Conservation (phyloP, 345 rosid species). For the Moricandia moricandioides region DNA sequence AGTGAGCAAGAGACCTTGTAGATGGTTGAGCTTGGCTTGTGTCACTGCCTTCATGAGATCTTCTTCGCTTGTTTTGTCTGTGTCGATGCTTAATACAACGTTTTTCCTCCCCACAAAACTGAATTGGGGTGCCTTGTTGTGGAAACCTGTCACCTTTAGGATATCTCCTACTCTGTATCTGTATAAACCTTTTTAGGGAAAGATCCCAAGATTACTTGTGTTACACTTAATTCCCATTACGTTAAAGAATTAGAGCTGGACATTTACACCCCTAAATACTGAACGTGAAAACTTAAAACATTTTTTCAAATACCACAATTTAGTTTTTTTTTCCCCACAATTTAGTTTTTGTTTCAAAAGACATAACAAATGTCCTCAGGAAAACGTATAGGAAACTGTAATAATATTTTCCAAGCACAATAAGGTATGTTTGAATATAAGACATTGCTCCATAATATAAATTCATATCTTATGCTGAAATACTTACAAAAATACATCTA, state of each 20-base stretch:
- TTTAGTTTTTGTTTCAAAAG: too few relatives aligned
- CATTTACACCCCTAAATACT: not conserved
- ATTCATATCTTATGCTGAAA: too few relatives aligned
- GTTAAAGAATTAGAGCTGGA: not conserved
- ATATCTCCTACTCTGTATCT: constrained; percentile 90
- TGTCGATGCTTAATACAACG: constrained; percentile 75
- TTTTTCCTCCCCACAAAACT: constrained; percentile 73
- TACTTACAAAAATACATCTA: too few relatives aligned
- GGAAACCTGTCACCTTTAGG: constrained; percentile 69
- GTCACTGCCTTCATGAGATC: constrained; percentile 81
- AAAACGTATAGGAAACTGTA: too few relatives aligned
- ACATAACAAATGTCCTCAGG: too few relatives aligned
- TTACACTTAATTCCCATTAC: not conserved
- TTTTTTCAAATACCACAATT: too few relatives aligned
- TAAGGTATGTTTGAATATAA: too few relatives aligned
- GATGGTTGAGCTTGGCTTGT: constrained; percentile 54
- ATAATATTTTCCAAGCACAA: not conserved
- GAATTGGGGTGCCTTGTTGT: constrained; percentile 84
- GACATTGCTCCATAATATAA: not conserved
- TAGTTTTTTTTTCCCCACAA: too few relatives aligned
- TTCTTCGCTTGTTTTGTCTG: constrained; percentile 90
- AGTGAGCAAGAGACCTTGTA: constrained; percentile 54
- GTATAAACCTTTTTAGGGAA: constrained; percentile 50
- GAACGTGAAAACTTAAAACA: not conserved
- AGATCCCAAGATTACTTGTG: not conserved